Conservation (phyloP, 768 basidiomycete genomes). For the Boletus reticuloceps region DNA sequence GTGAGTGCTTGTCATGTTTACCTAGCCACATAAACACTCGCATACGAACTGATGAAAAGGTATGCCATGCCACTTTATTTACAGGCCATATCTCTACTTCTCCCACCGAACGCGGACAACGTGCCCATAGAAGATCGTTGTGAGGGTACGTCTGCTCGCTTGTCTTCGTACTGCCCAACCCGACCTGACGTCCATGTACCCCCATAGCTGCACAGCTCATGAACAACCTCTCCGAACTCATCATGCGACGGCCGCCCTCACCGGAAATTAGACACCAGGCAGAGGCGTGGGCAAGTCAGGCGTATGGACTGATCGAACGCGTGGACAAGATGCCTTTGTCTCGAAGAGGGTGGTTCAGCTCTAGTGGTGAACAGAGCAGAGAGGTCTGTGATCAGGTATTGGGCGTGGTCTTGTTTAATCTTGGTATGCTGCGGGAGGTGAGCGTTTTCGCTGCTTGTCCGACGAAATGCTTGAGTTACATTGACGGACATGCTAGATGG, state of each 20-base stretch:
- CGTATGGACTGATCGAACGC: constrained; percentile 34
- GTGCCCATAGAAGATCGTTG: constrained; percentile 50
- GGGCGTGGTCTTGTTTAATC: constrained; percentile 59
- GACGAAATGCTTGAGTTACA: background rate
- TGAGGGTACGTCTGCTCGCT: constrained; percentile 42
- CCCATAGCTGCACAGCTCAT: constrained; percentile 43
- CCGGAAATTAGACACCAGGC: constrained; percentile 42
- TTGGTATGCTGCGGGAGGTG: constrained; percentile 53
- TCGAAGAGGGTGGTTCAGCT: constrained; percentile 19
- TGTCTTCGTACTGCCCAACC: background rate
- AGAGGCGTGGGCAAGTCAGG: constrained; percentile 61
- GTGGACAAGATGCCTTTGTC: constrained; percentile 18
- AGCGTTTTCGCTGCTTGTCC: background rate
- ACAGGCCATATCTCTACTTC: constrained; percentile 59
- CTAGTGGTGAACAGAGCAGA: constrained; percentile 23
- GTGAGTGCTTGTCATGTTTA: constrained; percentile 7
- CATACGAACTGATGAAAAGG: constrained; percentile 30
- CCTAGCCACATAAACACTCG: background rate
- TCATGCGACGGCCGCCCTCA: constrained; percentile 37
- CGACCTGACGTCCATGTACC: background rate
- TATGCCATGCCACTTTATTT: constrained; percentile 65
- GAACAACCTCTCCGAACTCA: constrained; percentile 46
- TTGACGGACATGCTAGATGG: constrained; percentile 26
- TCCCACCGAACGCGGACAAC: constrained; percentile 38
- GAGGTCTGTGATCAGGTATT: constrained; percentile 53